Evolutionary conservation across 2,329 filamentous ascomycete species (phyloP), one percentile per base, ranked within the genome.

Genomic region (Anthostomella pinea): DNA sequence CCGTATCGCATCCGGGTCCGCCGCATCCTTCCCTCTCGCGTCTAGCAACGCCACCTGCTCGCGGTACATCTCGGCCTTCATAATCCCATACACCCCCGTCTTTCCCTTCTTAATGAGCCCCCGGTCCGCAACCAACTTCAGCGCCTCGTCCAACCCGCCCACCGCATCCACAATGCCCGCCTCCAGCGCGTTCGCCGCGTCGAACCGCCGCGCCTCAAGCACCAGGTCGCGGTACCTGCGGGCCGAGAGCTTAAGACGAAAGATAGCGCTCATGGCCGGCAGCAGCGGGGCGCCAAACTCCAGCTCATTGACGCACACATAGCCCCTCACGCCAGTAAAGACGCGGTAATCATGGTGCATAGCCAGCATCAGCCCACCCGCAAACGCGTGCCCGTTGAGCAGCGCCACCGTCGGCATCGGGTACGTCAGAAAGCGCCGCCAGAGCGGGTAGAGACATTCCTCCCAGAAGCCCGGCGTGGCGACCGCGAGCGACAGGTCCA

Each of bases 341-440:
- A 93, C 72, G 18, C 87, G 78, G 67, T 93, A 93, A 65, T 91
- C 86, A 63, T 90, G 85, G 64, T 85, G 79, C 76, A 88, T 86
- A 40, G 85, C 78, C 8, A 85, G 68, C 81, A 93, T 90, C 43
- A 90, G 69, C n/a, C 85, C 87, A 29, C 79, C 87, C 5, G 87
- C 87, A 59, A 89, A 93, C 36, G 82, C 79, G 61, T 94, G 87
- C 15, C 87, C 87, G 52, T 87, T 88, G 36, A 91, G 56, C 7
- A 89, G 69, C n/a, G 85, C 82, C 32, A 93, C 64, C 3, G 86
- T 93, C 16, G 87, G 87, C 85, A 90, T 88, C 10, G 86, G 85
- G 56, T 81, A 91, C 61, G 78, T 82, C 42, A 85, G 56, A 19
- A 89, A 64, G 5, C 83, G 70, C 25, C 69, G 67, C 68, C 81